Conservation (phyloP, 2,329 filamentous ascomycete genomes). For the Berkeleyomyces basicola region DNA sequence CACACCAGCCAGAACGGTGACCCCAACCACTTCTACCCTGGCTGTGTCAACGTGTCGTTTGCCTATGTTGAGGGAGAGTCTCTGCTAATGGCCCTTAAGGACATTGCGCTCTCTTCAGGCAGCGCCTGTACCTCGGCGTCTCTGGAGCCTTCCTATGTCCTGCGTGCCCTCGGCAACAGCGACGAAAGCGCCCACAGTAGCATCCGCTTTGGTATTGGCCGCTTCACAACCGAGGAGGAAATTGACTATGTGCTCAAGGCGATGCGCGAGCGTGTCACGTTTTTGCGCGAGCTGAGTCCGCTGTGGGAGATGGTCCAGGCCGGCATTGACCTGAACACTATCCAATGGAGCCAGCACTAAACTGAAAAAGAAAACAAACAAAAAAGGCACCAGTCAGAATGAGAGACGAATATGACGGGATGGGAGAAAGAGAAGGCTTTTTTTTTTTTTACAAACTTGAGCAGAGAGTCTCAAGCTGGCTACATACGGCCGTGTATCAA, state of each 20-base stretch:
- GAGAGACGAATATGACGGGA: background rate
- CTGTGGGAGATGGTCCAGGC: conserved; percentile 97
- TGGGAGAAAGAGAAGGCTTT: background rate
- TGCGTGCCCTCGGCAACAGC: conserved; percentile 84
- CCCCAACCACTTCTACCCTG: conserved; percentile 69
- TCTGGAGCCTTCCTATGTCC: conserved; percentile 87
- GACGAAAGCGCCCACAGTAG: conserved; percentile 96
- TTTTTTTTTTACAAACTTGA: background rate
- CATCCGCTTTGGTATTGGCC: conserved; percentile 92
- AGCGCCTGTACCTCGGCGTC: conserved; percentile 96
- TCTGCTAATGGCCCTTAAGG: conserved; percentile 92
- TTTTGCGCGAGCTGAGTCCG: conserved; percentile 85
- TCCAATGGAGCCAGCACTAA: conserved; percentile 96
- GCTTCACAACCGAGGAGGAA: conserved; percentile 87
- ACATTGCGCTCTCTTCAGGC: conserved; percentile 90
- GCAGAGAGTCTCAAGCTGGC: background rate
- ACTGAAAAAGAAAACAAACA: background rate
- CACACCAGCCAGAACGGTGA: conserved; percentile 89
- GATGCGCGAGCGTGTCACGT: conserved; percentile 75
- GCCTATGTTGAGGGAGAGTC: conserved; percentile 98
- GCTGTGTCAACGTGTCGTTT: conserved; percentile 96
- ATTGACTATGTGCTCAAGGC: conserved; percentile 97
- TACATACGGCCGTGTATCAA: conserved; percentile 7
- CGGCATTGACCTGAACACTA: conserved; percentile 85
- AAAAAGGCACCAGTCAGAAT: background rate